These are phyloP conservation scores for Aspergillus taichungensis DNA, from an alignment of 495 filamentous ascomycete genomes.

Conservation along the genomic window DNA sequence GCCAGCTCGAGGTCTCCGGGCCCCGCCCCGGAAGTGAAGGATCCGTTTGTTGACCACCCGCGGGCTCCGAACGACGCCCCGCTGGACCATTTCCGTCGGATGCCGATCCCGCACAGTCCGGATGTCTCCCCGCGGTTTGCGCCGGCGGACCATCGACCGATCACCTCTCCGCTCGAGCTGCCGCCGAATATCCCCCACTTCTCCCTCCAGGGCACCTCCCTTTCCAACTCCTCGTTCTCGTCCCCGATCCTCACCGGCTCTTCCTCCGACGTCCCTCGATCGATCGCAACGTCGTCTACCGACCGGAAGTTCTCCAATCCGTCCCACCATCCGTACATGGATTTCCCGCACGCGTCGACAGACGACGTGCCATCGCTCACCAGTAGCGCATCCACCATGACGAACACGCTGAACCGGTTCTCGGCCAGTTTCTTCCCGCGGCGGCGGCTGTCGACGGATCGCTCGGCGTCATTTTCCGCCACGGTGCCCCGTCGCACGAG, in stretches of 20 bases:
- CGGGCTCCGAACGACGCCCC: constrained; percentile 20
- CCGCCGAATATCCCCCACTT: constrained; percentile 37
- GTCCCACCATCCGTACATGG: constrained; percentile 50
- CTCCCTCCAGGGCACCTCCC: constrained; percentile 33
- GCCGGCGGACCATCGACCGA: constrained; percentile 39
- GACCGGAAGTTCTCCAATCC: constrained; percentile 35
- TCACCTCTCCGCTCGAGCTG: constrained; percentile 46
- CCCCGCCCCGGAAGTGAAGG: constrained; percentile 11
- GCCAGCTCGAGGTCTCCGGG: not conserved
- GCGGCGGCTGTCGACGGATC: constrained; percentile 44
- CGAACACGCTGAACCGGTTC: constrained; percentile 45
- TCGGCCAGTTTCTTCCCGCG: constrained; percentile 38
- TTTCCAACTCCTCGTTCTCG: constrained; percentile 38
- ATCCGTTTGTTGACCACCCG: constrained; percentile 15
- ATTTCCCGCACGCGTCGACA: constrained; percentile 62
- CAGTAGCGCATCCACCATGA: constrained; percentile 80
- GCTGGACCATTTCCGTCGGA: not conserved
- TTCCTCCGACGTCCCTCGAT: constrained; percentile 47
- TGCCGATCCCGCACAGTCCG: constrained; percentile 25
- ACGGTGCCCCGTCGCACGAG: constrained; percentile 50
- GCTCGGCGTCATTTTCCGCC: constrained; percentile 61
- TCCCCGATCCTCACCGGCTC: constrained; percentile 43
- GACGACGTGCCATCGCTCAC: constrained; percentile 84
- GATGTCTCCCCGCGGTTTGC: constrained; percentile 37
- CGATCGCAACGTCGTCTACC: constrained; percentile 43